phyloP scores from a whole-genome alignment of 1,139 yeast species.

The Yamadazyma dendronema region DNA sequence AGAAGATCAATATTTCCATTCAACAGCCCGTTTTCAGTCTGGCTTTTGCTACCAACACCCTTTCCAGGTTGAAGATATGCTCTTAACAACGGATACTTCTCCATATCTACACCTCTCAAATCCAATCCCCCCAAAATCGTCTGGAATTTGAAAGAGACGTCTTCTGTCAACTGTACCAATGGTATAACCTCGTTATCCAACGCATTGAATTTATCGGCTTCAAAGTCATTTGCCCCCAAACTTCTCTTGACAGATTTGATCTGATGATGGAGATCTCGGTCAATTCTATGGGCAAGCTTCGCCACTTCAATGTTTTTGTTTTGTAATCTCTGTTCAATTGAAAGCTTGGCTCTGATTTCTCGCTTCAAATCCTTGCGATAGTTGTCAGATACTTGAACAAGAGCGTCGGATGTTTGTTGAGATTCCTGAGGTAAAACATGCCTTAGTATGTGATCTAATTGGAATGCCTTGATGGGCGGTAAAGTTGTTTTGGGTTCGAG shows the following conservation, averaged over 20 bases:
- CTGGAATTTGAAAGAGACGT: slow-evolving; percentile 14
- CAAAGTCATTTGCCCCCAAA: slow-evolving; percentile 2
- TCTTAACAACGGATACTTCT: not conserved
- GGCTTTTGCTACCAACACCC: no score
- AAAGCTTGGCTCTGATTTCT: slow-evolving; percentile 34
- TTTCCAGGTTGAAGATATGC: no score
- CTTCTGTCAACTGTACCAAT: slow-evolving; percentile 15
- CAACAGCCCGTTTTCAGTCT: no score
- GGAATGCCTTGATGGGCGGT: slow-evolving; percentile 40
- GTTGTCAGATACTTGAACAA: slow-evolving; percentile 32
- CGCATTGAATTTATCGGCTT: no score
- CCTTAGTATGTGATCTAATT: slow-evolving; percentile 34
- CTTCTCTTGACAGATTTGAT: slow-evolving; percentile 21
- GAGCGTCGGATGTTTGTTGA: slow-evolving; percentile 30
- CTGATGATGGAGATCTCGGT: slow-evolving; percentile 19
- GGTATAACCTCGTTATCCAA: slow-evolving; percentile 17
- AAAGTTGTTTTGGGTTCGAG: slow-evolving; percentile 13
- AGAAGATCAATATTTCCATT: no score
- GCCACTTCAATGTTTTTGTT: slow-evolving; percentile 34
- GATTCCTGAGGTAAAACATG: slow-evolving; percentile 32
- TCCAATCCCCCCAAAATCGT: slow-evolving; percentile 10
- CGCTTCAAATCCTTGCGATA: slow-evolving; percentile 42
- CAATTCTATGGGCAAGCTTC: slow-evolving; percentile 24
- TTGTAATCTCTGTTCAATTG: slow-evolving; percentile 39
- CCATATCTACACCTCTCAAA: slow-evolving; percentile 3